Conservation (phyloP, 306 rosid genomes). For the Herpetospermum pedunculosum region DNA sequence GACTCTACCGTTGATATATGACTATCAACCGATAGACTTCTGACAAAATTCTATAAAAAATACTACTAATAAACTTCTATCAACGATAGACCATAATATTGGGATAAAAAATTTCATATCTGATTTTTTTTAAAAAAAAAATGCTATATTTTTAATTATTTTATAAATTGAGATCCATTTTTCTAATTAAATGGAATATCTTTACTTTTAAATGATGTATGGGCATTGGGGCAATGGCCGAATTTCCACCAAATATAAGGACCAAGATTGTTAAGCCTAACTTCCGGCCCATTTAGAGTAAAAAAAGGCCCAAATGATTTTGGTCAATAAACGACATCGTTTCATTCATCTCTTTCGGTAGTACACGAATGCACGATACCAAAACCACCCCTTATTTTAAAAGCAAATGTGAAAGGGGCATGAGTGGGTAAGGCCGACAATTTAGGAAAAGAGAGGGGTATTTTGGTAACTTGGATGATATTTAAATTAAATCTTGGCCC, state of each 20-base stretch:
- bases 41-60: too few species aligned
- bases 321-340: not conserved
- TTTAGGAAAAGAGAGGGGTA: constrained; percentile 6
- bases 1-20: too few species aligned
- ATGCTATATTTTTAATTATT: too few species aligned
- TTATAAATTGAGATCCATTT: too few species aligned
- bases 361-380: not conserved
- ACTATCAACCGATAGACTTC: too few species aligned
- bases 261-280: not conserved
- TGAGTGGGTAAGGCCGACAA: not conserved
- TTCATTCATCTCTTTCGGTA: not conserved
- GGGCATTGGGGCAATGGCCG: not conserved
- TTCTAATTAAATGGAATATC: too few species aligned
- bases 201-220: not conserved
- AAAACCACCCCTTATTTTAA: not conserved
- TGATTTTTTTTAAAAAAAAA: too few species aligned
- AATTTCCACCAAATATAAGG: not conserved
- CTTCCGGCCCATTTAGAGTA: not conserved
- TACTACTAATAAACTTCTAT: too few species aligned
- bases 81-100: too few species aligned
- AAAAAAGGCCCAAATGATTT: not conserved
- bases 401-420: not conserved
- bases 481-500: constrained; percentile 23
- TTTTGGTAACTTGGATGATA: constrained; percentile 1
- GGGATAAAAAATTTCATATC: too few species aligned